Evolutionary conservation across 768 basidiomycete genomes (phyloP).

Genomic region (Suillus paluster): DNA sequence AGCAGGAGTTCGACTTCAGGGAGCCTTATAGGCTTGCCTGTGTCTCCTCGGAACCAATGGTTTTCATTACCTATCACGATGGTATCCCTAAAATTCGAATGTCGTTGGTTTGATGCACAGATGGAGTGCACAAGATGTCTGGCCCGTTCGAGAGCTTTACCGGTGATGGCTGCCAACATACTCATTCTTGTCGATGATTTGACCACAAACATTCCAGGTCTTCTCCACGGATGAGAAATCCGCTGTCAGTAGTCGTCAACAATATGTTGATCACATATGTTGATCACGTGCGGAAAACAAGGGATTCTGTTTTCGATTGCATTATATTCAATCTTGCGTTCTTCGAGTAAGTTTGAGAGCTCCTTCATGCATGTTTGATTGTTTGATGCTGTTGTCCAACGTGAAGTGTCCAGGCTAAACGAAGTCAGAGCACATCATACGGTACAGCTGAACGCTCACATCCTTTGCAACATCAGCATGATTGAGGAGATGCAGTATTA

Average conservation of each 20-base stretch:
- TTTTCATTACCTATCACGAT: background rate
- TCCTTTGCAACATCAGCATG: background rate
- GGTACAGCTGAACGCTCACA: background rate
- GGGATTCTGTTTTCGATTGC: conserved; percentile 5
- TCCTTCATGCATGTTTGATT: conserved; percentile 18
- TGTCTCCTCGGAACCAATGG: background rate
- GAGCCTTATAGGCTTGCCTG: background rate
- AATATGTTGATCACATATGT: conserved; percentile 10
- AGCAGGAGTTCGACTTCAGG: conserved; percentile 14
- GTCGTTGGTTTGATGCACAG: background rate
- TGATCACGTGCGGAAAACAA: conserved; percentile 23
- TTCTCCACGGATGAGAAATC: background rate
- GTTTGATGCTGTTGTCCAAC: conserved; percentile 20
- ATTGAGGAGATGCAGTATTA: background rate
- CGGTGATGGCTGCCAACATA: no score
- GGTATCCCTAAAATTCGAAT: background rate
- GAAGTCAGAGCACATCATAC: no score
- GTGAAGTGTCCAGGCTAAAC: background rate
- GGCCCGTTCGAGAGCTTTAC: no score
- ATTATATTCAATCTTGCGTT: background rate
- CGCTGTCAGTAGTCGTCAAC: no score
- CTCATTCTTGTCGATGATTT: no score
- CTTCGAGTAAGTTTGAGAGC: background rate
- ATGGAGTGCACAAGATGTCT: background rate
- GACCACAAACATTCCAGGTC: no score